Evolutionary conservation across 495 filamentous ascomycete genomes (phyloP).

Genomic region (Neurospora terricola): DNA sequence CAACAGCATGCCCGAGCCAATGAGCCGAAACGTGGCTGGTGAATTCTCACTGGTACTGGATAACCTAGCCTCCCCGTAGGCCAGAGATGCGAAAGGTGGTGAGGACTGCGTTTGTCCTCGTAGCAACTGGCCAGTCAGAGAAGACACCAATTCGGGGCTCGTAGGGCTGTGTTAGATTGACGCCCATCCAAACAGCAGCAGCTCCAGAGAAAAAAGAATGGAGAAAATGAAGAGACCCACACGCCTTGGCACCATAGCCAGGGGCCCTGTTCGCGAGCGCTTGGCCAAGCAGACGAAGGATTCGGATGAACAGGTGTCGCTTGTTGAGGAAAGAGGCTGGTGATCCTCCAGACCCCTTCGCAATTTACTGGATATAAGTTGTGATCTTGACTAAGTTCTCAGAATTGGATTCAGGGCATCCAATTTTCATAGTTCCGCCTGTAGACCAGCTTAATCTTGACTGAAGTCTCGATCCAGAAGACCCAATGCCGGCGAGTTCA

Average conservation of each 20-base stretch:
- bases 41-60: not conserved
- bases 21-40: not conserved
- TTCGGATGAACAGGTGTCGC: not conserved
- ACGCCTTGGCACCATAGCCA: not conserved
- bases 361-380: not conserved
- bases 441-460: not conserved
- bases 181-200: not conserved
- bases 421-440: not conserved
- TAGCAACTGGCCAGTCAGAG: conserved; percentile 7
- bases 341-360: not conserved
- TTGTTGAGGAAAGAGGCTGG: not conserved
- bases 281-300: not conserved
- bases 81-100: not conserved
- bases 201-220: not conserved
- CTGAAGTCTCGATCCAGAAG: not conserved
- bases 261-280: not conserved
- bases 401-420: not conserved
- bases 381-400: not conserved
- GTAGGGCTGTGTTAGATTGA: conserved; percentile 14
- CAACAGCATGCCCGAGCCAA: not conserved
- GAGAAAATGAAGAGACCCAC: not conserved
- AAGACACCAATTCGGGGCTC: not conserved
- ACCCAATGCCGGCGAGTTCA: not conserved
- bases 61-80: not conserved
- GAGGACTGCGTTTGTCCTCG: not conserved